phyloP scores from a whole-genome alignment of 805 yeast genomes.

The Maudiozyma saulgeensis region DNA sequence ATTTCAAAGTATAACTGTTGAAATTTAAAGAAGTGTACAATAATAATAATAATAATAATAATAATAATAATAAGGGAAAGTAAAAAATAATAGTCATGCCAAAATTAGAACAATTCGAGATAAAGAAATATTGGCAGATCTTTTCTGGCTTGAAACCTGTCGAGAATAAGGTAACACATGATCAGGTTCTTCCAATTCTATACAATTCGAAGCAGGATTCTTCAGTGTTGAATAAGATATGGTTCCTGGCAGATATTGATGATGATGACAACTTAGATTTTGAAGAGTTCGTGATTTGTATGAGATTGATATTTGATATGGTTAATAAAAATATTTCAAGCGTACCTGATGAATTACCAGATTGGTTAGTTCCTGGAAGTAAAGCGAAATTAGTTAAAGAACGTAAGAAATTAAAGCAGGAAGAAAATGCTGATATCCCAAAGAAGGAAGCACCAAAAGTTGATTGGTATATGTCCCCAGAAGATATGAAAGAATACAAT shows the following conservation, averaged over 20 bases:
- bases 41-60: background rate
- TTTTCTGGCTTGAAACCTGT: conserved; percentile 82
- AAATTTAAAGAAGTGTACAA: no score
- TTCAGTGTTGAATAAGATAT: conserved; percentile 66
- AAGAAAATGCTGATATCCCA: conserved; percentile 22
- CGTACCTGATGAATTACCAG: conserved; percentile 70
- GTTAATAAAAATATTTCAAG: conserved; percentile 60
- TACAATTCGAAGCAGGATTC: conserved; percentile 81
- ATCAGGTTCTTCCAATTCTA: conserved; percentile 73
- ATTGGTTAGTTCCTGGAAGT: conserved; percentile 86
- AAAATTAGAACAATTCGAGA: conserved; percentile 87
- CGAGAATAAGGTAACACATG: conserved; percentile 72
- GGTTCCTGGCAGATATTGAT: conserved; percentile 92
- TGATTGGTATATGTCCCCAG: conserved; percentile 95
- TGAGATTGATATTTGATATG: conserved; percentile 87
- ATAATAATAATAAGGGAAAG: background rate
- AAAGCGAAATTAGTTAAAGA: conserved; percentile 83
- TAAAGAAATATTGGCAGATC: conserved; percentile 95
- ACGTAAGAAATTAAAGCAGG: conserved; percentile 48
- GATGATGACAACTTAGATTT: conserved; percentile 86
- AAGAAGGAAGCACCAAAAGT: conserved; percentile 34
- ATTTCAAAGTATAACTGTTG: no score
- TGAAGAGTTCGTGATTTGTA: conserved; percentile 95
- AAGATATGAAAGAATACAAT: conserved; percentile 71
- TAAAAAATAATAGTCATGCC: conserved; percentile 33